Conservation (phyloP, 1,284 basidiomycete species). For the Fomitopsis betulina region DNA sequence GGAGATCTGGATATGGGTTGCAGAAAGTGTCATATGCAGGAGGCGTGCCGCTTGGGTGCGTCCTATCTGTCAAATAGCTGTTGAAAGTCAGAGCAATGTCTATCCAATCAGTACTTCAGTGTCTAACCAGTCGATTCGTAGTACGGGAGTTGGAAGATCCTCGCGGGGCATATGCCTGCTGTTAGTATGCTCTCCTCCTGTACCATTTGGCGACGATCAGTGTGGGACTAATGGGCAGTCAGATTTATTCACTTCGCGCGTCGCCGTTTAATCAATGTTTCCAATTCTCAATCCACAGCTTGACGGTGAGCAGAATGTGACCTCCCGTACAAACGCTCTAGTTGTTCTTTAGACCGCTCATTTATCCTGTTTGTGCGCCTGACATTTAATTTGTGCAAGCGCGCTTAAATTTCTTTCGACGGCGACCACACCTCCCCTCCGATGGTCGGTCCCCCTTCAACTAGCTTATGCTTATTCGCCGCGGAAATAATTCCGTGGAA, state of each 20-base stretch:
- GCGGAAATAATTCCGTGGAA: no score
- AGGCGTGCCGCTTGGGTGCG: not conserved
- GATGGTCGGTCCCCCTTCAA: not conserved
- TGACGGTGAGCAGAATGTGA: not conserved
- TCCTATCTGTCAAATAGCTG: not conserved
- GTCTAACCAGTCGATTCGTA: not conserved
- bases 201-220: not conserved
- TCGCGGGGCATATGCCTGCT: not conserved
- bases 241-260: not conserved
- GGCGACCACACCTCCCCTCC: not conserved
- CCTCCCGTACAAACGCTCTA: no score
- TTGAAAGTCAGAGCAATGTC: not conserved
- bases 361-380: no score
- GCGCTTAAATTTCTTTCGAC: not conserved
- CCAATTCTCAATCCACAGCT: not conserved
- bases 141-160: not conserved
- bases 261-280: not conserved
- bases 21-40: not conserved
- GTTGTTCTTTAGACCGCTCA: no score
- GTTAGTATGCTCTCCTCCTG: not conserved
- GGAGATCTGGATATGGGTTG: not conserved
- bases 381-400: no score
- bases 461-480: no score
- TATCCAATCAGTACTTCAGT: not conserved
- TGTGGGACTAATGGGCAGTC: not conserved